Conservation (phyloP, 805 yeast genomes). For the Allodekkera sacchari region DNA sequence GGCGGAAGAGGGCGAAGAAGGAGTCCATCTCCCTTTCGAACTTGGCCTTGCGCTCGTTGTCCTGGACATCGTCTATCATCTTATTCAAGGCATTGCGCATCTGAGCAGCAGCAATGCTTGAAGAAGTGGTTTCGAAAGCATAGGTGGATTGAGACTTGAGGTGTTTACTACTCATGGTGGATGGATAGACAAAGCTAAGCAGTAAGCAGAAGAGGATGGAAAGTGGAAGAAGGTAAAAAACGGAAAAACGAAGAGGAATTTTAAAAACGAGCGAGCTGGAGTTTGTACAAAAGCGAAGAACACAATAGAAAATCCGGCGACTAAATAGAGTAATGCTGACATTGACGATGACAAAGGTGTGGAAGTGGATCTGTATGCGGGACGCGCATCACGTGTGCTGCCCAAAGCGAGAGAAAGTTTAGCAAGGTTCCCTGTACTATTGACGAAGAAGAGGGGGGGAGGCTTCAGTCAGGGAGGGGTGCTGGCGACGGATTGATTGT, state of each 20-base stretch:
- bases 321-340: no score
- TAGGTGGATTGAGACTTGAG: conserved; percentile 65
- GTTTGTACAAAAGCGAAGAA: not conserved
- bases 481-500: no score
- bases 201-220: no score
- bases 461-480: no score
- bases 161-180: conserved; percentile 36
- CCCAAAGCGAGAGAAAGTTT: no score
- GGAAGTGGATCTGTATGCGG: no score
- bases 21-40: conserved; percentile 93
- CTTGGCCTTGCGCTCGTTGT: conserved; percentile 36
- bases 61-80: conserved; percentile 74
- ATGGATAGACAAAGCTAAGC: no score
- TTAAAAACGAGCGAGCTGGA: not conserved
- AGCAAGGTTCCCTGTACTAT: no score
- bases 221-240: conserved; percentile 1
- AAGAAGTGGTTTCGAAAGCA: conserved; percentile 92
- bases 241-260: not conserved
- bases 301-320: not conserved
- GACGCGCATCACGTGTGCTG: no score
- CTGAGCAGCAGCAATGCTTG: conserved; percentile 93
- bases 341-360: no score
- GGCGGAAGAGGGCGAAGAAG: conserved; percentile 86
- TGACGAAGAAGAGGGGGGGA: no score
- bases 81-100: conserved; percentile 94